A percentile compares a stretch with the other conserved stretches of the same genome.
Evolutionary conservation across 2,329 filamentous ascomycete genomes (phyloP).

Genomic region (Raffaelea arxii): DNA sequence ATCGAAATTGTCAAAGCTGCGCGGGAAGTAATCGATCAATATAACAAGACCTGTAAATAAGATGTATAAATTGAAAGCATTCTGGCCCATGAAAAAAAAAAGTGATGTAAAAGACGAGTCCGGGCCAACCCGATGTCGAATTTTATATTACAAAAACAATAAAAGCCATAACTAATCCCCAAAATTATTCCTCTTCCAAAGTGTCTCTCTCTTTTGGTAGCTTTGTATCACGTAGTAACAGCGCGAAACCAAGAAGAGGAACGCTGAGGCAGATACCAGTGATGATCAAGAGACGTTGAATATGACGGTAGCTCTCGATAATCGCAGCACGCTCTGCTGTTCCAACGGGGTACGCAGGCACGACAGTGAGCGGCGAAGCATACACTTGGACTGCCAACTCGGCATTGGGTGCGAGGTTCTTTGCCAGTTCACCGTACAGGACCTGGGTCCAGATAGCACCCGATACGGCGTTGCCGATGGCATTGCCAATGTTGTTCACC

Average conservation of each 20-base stretch:
- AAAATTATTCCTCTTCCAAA: no score
- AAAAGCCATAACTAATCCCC: no score
- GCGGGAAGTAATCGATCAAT: constrained; percentile 27
- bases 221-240: constrained; percentile 33
- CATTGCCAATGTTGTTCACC: constrained; percentile 51
- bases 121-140: no score
- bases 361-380: constrained; percentile 23
- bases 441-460: constrained; percentile 54
- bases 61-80: no score
- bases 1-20: constrained; percentile 31
- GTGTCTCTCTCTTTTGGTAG: no score
- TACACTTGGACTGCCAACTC: constrained; percentile 27
- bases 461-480: constrained; percentile 49
- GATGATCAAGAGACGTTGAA: constrained; percentile 36
- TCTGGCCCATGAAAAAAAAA: no score
- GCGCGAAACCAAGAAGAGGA: constrained; percentile 34
- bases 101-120: no score
- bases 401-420: constrained; percentile 18
- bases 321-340: constrained; percentile 32
- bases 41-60: constrained; percentile 18
- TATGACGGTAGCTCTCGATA: constrained; percentile 33
- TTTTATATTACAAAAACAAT: no score
- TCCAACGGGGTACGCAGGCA: constrained; percentile 27
- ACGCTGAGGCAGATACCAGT: constrained; percentile 39
- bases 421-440: constrained; percentile 34